Conservation (phyloP, 306 rosid species). For the Gastrolobium villosum region DNA sequence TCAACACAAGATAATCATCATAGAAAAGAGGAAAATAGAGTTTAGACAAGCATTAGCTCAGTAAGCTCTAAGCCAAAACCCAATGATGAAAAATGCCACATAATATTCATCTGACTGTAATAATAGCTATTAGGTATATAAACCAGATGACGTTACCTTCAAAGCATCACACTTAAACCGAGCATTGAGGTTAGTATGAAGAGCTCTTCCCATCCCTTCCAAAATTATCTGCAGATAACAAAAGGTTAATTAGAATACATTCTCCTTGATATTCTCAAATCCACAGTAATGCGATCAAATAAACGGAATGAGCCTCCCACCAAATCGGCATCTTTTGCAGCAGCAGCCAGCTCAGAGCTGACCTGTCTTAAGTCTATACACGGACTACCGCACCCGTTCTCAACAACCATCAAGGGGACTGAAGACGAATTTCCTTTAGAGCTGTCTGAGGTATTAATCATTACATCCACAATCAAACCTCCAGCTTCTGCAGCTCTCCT, state of each 20-base stretch:
- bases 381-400: slow-evolving; percentile 98
- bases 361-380: slow-evolving; percentile 97
- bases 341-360: slow-evolving; percentile 98
- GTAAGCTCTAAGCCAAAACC: slow-evolving; percentile 11
- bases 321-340: slow-evolving; percentile 94
- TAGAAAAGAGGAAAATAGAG: not conserved
- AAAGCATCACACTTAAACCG: slow-evolving; percentile 87
- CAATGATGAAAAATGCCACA: not conserved
- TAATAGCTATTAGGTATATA: slow-evolving; percentile 25
- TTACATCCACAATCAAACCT: slow-evolving; percentile 94
- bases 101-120: slow-evolving; percentile 17
- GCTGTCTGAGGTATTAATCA: slow-evolving; percentile 70
- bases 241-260: slow-evolving; percentile 40
- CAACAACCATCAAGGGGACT: slow-evolving; percentile 92
- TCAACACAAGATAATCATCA: slow-evolving; percentile 5
- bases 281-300: not conserved
- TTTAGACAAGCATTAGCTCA: slow-evolving; percentile 20
- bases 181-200: slow-evolving; percentile 95
- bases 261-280: slow-evolving; percentile 27
- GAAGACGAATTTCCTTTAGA: slow-evolving; percentile 64
- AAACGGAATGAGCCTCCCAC: slow-evolving; percentile 58
- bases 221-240: slow-evolving; percentile 76
- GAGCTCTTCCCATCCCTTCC: slow-evolving; percentile 99
- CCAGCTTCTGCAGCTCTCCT: slow-evolving; percentile 98
- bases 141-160: slow-evolving; percentile 65